Conservation (phyloP, 805 yeast genomes). For the Clavispora vitiphila region DNA sequence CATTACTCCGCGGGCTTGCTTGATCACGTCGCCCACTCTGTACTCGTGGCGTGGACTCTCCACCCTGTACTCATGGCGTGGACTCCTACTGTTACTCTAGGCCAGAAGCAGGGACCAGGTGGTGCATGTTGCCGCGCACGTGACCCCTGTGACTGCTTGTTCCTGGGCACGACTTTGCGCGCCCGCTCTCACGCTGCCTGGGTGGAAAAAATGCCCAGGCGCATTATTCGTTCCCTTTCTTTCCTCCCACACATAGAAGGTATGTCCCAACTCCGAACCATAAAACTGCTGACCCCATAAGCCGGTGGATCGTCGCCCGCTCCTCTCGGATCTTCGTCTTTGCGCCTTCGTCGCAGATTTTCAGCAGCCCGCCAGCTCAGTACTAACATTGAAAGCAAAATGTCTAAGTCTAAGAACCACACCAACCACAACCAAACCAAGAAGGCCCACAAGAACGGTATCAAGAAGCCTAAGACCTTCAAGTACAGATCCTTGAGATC, state of each 20-base stretch:
- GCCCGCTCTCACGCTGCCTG: neutral
- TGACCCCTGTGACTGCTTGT: neutral
- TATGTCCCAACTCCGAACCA: constrained; percentile 7
- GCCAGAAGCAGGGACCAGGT: too few relatives aligned
- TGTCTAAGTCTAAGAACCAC: constrained; percentile 99
- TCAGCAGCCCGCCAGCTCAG: neutral
- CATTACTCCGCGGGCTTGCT: too few relatives aligned
- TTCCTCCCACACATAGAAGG: constrained; percentile 11
- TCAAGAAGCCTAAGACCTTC: constrained; percentile 98
- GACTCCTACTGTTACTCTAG: too few relatives aligned
- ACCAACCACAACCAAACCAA: constrained; percentile 99
- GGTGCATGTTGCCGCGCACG: neutral
- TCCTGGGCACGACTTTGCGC: neutral
- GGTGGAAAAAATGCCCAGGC: neutral
- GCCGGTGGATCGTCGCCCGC: constrained; percentile 5
- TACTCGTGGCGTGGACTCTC: too few relatives aligned
- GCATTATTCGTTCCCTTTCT: neutral
- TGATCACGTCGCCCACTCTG: too few relatives aligned
- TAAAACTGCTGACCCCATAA: neutral
- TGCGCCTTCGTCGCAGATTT: too few relatives aligned
- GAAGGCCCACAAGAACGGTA: constrained; percentile 99
- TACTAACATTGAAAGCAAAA: constrained; percentile 42
- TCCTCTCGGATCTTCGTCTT: too few relatives aligned
- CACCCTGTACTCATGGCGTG: too few relatives aligned
- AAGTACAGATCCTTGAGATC: constrained; percentile 98